phyloP scores from a whole-genome alignment of 495 filamentous ascomycete species.

The Aspergillus incahuasiensis region DNA sequence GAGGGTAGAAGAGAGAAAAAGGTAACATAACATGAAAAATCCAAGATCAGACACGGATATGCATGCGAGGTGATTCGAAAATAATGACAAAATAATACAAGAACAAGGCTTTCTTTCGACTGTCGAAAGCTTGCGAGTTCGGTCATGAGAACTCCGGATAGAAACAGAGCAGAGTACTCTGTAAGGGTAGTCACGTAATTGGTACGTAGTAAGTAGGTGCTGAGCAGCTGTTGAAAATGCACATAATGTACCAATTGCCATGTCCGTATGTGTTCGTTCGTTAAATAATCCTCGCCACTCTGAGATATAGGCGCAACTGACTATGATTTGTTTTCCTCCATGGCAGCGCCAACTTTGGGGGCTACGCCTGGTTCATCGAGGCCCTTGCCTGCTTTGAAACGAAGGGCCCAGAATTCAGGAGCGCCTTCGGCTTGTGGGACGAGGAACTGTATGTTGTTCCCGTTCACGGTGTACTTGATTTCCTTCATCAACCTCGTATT shows the following conservation, averaged over 20 bases:
- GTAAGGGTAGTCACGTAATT: too few species aligned
- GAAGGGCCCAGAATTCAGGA: conserved; percentile 59
- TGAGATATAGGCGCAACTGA: background rate
- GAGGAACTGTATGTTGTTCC: conserved; percentile 54
- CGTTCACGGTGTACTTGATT: conserved; percentile 50
- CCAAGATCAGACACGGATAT: background rate
- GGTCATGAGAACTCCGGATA: background rate
- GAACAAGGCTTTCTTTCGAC: background rate
- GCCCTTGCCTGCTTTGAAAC: conserved; percentile 56
- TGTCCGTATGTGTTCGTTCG: conserved; percentile 9
- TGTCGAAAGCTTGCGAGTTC: background rate
- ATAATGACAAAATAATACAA: background rate
- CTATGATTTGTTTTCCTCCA: conserved; percentile 23
- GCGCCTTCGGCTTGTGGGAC: conserved; percentile 47
- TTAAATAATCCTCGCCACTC: background rate
- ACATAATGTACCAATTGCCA: conserved; percentile 1
- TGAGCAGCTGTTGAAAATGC: conserved; percentile 13
- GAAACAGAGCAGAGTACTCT: too few species aligned
- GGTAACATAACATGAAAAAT: background rate
- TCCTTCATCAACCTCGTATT: conserved; percentile 59
- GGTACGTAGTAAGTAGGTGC: background rate
- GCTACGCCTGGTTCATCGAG: too few species aligned
- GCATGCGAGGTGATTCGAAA: background rate
- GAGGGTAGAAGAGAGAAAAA: background rate
- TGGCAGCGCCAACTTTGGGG: conserved; percentile 8